Percentiles rank a stretch among this genome's conserved stretches.
Evolutionary conservation across 805 yeast species (phyloP).

Genomic region (Hemisphaericaspora nanyangensis): DNA sequence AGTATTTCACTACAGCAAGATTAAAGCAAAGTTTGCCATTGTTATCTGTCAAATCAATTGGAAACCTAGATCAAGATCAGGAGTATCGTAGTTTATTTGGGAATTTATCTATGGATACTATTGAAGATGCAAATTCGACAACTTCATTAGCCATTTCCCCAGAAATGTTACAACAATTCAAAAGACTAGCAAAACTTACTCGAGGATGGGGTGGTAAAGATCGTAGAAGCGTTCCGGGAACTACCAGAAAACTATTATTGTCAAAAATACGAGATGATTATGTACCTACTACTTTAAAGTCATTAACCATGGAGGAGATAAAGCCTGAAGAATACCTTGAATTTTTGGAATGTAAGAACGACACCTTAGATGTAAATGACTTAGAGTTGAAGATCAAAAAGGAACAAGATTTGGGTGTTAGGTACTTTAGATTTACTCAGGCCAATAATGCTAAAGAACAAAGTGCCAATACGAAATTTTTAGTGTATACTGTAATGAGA

Average conservation of each 20-base stretch:
- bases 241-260: slow-evolving; percentile 59
- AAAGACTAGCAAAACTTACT: slow-evolving; percentile 51
- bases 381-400: slow-evolving; percentile 27
- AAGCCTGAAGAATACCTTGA: slow-evolving; percentile 31
- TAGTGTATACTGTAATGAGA: slow-evolving; percentile 61
- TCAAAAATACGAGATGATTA: slow-evolving; percentile 78
- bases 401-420: slow-evolving; percentile 41
- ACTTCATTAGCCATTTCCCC: slow-evolving; percentile 68
- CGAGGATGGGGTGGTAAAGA: slow-evolving; percentile 87
- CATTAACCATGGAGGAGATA: slow-evolving; percentile 57
- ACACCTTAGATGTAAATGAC: slow-evolving; percentile 21
- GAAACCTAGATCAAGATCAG: slow-evolving; percentile 68
- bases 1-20: slow-evolving; percentile 44
- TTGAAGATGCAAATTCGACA: slow-evolving; percentile 75
- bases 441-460: slow-evolving; percentile 24
- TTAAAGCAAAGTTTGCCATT: slow-evolving; percentile 37
- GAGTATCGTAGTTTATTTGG: slow-evolving; percentile 73
- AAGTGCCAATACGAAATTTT: slow-evolving; percentile 49
- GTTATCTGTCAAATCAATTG: slow-evolving; percentile 41
- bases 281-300: slow-evolving; percentile 66
- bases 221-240: slow-evolving; percentile 69
- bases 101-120: slow-evolving; percentile 59
- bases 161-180: slow-evolving; percentile 61
- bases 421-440: slow-evolving; percentile 55
- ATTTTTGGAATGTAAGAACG: slow-evolving; percentile 32